Evolutionary conservation across 371 early-diverging fungal species (phyloP).

Genomic region (Encephalitozoon romaleae): DNA sequence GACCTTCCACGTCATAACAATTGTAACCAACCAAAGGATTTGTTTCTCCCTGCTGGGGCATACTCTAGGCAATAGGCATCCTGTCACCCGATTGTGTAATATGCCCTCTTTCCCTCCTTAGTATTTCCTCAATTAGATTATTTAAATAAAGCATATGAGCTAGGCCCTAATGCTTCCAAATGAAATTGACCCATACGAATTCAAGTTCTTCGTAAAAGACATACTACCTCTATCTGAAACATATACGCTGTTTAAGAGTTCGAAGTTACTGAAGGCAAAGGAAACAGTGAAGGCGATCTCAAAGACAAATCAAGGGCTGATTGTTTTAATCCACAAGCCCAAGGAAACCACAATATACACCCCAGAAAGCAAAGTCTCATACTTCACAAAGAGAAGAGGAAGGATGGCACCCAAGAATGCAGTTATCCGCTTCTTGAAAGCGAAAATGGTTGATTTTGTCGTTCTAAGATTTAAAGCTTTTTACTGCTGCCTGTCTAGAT

Average conservation of each 20-base stretch:
- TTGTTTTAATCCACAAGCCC: neutral
- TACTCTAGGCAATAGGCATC: neutral
- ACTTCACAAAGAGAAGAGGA: neutral
- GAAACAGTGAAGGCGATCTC: neutral
- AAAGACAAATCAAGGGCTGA: neutral
- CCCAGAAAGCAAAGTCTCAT: neutral
- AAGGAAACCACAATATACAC: neutral
- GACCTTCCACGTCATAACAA: neutral
- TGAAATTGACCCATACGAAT: constrained; percentile 10
- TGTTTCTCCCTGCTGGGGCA: neutral
- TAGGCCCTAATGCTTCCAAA: constrained; percentile 12
- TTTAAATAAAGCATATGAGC: neutral
- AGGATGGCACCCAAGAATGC: neutral
- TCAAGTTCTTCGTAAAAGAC: constrained; percentile 2
- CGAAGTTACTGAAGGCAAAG: neutral
- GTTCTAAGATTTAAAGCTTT: neutral
- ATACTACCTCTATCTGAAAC: neutral
- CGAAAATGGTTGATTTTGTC: neutral
- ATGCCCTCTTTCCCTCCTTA: too few species aligned
- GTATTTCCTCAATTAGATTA: neutral
- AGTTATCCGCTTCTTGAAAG: neutral
- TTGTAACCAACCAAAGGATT: neutral
- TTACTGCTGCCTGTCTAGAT: neutral
- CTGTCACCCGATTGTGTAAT: too few species aligned
- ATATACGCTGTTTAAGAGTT: neutral